Evolutionary conservation across 345 rosid genomes (phyloP), one percentile per base, ranked within the genome.

Genomic region (Dipteronia sinensis): DNA sequence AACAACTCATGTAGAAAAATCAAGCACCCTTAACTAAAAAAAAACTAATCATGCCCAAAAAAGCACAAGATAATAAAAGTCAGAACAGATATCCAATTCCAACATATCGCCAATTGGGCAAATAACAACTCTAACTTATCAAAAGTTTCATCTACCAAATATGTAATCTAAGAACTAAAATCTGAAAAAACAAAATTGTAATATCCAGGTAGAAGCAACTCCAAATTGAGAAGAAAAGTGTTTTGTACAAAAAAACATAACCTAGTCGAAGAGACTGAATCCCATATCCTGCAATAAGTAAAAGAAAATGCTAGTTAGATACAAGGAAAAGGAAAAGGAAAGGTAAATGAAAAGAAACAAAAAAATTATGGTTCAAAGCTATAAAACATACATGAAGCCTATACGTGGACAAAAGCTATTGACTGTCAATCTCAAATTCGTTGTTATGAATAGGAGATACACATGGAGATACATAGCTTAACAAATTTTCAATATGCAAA

Each of bases 251-350:
- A 23, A 44, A 7, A 47, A 72, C 42, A 19, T 13, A 71, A 23
- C 55, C 9, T 86, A 89, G 78, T 90, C 93, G 61, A 90, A 90
- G 17, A 88, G 84, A 83, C 89, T 78, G 84, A 88, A 86, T 20
- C 91, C 93, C 91, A 88, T 87, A 46, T 90, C 91, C 93, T 90
- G 90, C 88, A 86, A 62, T 8, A 49, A 62, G 23, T 47, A 13
- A 6, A 20, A 72, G 27, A 5, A n/a, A 5, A 65, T 56, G 31
- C 46, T 3, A 31, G 56, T 81, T 25, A 72, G 73, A 38, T 22
- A 31, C 1, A 0, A 6, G n/a, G 42, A 12, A 3, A 0, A 10
- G 38, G 25, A 12, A 46, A 42, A 29, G 20, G 19, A 17, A 63
- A 34, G 38, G 38, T 34, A 4, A 34, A 34, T 34, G 38, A 5